phyloP scores from a whole-genome alignment of 1,284 basidiomycete species.

The Austroboletus sp. region DNA sequence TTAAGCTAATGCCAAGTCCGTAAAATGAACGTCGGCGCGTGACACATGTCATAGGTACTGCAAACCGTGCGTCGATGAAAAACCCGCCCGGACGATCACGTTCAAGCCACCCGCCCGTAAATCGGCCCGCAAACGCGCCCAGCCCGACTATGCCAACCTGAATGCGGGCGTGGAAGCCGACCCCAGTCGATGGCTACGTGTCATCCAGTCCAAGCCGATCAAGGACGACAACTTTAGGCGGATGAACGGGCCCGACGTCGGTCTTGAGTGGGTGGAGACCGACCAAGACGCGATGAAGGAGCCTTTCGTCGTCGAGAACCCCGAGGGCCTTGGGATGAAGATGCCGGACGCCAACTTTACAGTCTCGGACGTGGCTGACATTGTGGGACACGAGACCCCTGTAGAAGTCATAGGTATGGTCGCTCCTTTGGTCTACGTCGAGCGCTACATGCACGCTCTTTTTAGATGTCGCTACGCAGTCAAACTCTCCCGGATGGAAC shows the following conservation, averaged over 20 bases:
- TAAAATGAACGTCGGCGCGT: slow-evolving; percentile 8
- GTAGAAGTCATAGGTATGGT: slow-evolving; percentile 83
- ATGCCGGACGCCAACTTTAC: slow-evolving; percentile 68
- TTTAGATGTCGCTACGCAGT: slow-evolving; percentile 77
- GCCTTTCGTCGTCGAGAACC: slow-evolving; percentile 67
- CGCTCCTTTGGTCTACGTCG: not conserved
- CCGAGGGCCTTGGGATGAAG: slow-evolving; percentile 77
- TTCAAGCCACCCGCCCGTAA: slow-evolving; percentile 71
- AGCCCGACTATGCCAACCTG: slow-evolving; percentile 71
- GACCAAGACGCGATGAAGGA: slow-evolving; percentile 68
- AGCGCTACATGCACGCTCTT: slow-evolving; percentile 7
- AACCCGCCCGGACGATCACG: slow-evolving; percentile 60
- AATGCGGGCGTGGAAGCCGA: slow-evolving; percentile 58
- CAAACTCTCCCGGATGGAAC: slow-evolving; percentile 78
- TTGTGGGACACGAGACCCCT: slow-evolving; percentile 70
- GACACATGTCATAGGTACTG: slow-evolving; percentile 55
- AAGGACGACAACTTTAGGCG: slow-evolving; percentile 56
- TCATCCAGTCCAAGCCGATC: slow-evolving; percentile 60
- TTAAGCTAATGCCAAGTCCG: slow-evolving; percentile 11
- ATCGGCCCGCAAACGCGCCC: slow-evolving; percentile 63
- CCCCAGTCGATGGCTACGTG: slow-evolving; percentile 58
- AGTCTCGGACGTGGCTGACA: slow-evolving; percentile 72
- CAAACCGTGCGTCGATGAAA: slow-evolving; percentile 50
- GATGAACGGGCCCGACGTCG: slow-evolving; percentile 61
- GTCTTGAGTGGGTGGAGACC: slow-evolving; percentile 62